Conservation (phyloP, 768 basidiomycete genomes). For the Dentipellis fragilis region DNA sequence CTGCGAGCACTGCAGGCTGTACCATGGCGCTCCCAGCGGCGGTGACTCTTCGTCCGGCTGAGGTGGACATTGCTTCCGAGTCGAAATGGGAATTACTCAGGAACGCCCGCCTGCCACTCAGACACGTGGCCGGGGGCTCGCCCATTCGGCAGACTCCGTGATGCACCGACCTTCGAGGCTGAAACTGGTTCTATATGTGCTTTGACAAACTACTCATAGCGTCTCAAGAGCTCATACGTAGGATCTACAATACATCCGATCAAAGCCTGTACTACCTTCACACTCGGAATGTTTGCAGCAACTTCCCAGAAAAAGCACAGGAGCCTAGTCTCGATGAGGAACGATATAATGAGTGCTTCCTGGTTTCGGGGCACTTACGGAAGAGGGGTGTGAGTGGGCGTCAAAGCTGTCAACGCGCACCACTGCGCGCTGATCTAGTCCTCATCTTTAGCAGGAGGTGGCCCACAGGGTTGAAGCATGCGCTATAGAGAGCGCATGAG, state of each 20-base stretch:
- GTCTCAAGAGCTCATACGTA: background rate
- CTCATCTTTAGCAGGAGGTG: conserved; percentile 64
- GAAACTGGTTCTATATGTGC: no score
- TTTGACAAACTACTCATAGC: background rate
- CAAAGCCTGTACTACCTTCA: no score
- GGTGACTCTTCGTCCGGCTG: background rate
- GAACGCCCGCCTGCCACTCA: background rate
- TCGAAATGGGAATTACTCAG: background rate
- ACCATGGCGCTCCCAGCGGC: background rate
- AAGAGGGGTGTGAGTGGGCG: no score
- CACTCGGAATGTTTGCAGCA: no score
- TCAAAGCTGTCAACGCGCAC: background rate
- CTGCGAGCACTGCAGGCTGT: background rate
- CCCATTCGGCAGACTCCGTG: background rate
- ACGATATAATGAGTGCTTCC: no score
- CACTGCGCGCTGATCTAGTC: conserved; percentile 27
- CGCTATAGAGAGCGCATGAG: conserved; percentile 21
- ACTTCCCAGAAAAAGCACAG: no score
- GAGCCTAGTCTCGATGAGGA: no score
- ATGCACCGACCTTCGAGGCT: background rate
- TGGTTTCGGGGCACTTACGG: no score
- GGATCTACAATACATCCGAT: background rate
- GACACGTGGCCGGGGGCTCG: background rate
- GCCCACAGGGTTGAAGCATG: conserved; percentile 49
- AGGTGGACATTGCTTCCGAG: background rate